Evolutionary conservation across 257 asterid species (phyloP), one percentile per base, ranked within the genome.

Genomic region (Phtheirospermum japonicum): DNA sequence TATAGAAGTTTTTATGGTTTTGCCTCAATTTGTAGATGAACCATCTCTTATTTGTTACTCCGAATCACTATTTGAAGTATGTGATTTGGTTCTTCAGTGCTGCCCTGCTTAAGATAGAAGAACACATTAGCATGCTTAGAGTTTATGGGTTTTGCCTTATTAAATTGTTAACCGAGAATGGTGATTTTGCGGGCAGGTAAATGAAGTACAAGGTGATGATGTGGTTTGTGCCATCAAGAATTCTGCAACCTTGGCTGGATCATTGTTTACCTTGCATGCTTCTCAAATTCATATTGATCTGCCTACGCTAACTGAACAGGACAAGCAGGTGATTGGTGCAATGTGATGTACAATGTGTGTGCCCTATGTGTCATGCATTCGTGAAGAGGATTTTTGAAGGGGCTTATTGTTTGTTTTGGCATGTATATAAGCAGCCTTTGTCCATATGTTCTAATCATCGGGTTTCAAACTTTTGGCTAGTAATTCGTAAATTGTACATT

Each of bases 241-340:
- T 77, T 80, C 97, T 58, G 95, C 99, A 16, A 93, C 97, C 18
- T 75, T 93, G 78, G 77, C 89, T 7, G 99, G 99, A 55, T 71
- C 99, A 52, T 69, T 93, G 60, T 93, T 89, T 71, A 93, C 99
- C 49, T 64, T 93, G 77, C 97, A 93, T 64, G 97, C 95, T 72
- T 90, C 99, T 52, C 99, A 93, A 75, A 76, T 89, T 73, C 94
- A 70, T 40, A 93, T 93, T 45, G 95, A 93, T 14, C 75, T 93
- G 66, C 99, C 99, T 53, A 93, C 99, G 11, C 86, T 93, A 62
- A 77, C 96, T 17, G 90, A 80, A 23, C 67, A 75, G 56, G 99
- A 93, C 82, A 90, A 89, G 80, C 80, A 89, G 95, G 99, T 93
- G 70, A 75, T 70, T 60, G 45, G 7, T 66, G 51, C 3, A 23